Evolutionary conservation across 768 basidiomycete species (phyloP).

Genomic region (Antrodiella citrinella): DNA sequence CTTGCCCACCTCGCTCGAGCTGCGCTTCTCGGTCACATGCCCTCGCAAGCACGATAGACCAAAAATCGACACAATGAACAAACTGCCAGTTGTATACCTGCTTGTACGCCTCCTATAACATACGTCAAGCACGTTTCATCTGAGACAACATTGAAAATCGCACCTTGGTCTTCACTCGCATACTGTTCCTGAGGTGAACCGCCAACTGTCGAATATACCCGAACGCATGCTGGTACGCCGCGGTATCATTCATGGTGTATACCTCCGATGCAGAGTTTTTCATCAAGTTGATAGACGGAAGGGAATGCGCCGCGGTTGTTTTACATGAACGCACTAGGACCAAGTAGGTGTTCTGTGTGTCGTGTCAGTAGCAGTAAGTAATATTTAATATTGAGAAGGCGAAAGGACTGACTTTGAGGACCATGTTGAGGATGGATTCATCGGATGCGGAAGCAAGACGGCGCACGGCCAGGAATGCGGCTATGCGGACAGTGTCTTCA

Average conservation of each 20-base stretch:
- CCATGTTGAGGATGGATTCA: slow-evolving; percentile 72
- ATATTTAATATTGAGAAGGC: not conserved
- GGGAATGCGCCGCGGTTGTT: slow-evolving; percentile 75
- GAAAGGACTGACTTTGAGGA: slow-evolving; percentile 59
- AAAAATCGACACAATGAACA: slow-evolving; percentile 93
- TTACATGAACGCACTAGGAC: slow-evolving; percentile 79
- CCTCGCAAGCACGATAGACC: slow-evolving; percentile 80
- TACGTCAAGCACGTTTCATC: not conserved
- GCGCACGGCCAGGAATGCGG: slow-evolving; percentile 79
- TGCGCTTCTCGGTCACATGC: slow-evolving; percentile 62
- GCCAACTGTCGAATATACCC: slow-evolving; percentile 93
- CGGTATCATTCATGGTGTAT: slow-evolving; percentile 67
- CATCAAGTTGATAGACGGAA: slow-evolving; percentile 92
- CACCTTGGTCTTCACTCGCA: slow-evolving; percentile 83
- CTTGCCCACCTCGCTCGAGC: slow-evolving; percentile 40
- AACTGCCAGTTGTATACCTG: slow-evolving; percentile 99
- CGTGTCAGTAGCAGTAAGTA: not conserved
- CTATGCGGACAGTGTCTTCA: slow-evolving; percentile 74
- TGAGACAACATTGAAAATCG: slow-evolving; percentile 8
- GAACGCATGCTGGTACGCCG: slow-evolving; percentile 91
- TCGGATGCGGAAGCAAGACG: slow-evolving; percentile 73
- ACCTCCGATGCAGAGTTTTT: slow-evolving; percentile 95
- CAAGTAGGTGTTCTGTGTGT: slow-evolving; percentile 75
- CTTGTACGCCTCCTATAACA: slow-evolving; percentile 73
- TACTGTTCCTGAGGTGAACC: slow-evolving; percentile 83